A percentile compares a stretch with the other conserved stretches of the same genome.
These are phyloP conservation scores for Articulospora tetracladia DNA, from an alignment of 495 filamentous ascomycete genomes.

Conservation along the genomic window DNA sequence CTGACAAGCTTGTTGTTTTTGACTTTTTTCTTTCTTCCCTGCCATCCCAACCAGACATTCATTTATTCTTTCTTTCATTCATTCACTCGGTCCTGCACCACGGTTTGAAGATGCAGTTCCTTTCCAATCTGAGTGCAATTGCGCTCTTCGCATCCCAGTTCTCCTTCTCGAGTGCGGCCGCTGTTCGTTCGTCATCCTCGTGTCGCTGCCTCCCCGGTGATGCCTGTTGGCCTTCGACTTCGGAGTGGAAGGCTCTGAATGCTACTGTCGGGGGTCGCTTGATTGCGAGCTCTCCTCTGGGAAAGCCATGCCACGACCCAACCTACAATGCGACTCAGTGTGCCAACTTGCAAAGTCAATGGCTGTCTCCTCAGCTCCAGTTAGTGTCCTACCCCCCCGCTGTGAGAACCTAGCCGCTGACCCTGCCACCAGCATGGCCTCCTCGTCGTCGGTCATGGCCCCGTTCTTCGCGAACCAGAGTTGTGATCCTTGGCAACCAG, in stretches of 20 bases:
- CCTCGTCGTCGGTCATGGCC: slow-evolving; percentile 37
- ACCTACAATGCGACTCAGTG: slow-evolving; percentile 18
- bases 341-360: slow-evolving; percentile 3
- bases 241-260: slow-evolving; percentile 28
- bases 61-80: neutral
- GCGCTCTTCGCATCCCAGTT: too few species aligned
- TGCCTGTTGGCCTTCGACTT: slow-evolving; percentile 10
- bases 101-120: neutral
- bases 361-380: slow-evolving; percentile 2
- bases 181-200: neutral
- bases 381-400: neutral
- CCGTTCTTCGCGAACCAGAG: slow-evolving; percentile 44
- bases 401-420: neutral
- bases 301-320: slow-evolving; percentile 48
- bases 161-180: neutral
- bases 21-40: neutral
- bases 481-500: slow-evolving; percentile 54
- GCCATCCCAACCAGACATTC: neutral
- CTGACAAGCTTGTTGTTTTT: too few species aligned
- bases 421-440: slow-evolving; percentile 11
- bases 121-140: neutral
- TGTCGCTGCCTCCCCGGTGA: slow-evolving; percentile 16
- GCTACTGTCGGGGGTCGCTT: slow-evolving; percentile 44
- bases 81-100: neutral
- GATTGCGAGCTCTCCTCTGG: slow-evolving; percentile 46